These are phyloP conservation scores for Hypoxylon fuscum DNA, from an alignment of 495 filamentous ascomycete genomes.

Conservation along the genomic window DNA sequence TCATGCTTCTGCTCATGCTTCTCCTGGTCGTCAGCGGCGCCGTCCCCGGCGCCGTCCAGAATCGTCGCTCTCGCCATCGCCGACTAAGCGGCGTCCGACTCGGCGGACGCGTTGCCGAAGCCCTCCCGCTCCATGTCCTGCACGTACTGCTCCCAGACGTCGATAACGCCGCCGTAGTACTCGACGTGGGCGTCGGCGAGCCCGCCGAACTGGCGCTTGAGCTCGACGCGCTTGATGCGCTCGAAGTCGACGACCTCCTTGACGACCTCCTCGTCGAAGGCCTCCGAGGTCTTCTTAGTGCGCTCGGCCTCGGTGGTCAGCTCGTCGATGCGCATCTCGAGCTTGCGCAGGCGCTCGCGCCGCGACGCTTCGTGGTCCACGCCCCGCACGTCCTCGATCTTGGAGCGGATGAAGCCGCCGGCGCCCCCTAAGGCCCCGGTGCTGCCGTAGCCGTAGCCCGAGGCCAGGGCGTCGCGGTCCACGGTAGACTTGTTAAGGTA, in stretches of 20 bases:
- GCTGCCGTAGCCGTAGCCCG: constrained; percentile 68
- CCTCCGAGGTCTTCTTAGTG: constrained; percentile 81
- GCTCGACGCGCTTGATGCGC: constrained; percentile 92
- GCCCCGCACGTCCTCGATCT: constrained; percentile 95
- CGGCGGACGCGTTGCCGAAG: constrained; percentile 25
- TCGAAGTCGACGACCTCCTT: constrained; percentile 94
- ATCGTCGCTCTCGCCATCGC: not conserved
- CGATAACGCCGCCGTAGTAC: constrained; percentile 81
- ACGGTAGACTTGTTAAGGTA: constrained; percentile 88
- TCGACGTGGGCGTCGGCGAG: constrained; percentile 86
- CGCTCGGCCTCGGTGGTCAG: constrained; percentile 87
- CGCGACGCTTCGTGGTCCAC: constrained; percentile 95
- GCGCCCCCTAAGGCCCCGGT: constrained; percentile 67
- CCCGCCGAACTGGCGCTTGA: constrained; percentile 83
- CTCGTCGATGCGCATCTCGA: constrained; percentile 91
- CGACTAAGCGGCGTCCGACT: constrained; percentile 4
- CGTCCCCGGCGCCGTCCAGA: too few relatives aligned
- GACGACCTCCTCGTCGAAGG: constrained; percentile 93
- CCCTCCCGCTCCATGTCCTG: constrained; percentile 83
- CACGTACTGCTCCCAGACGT: constrained; percentile 90
- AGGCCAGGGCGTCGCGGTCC: constrained; percentile 88
- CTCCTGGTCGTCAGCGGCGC: not conserved
- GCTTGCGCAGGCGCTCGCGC: constrained; percentile 83
- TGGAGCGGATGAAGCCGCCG: constrained; percentile 89
- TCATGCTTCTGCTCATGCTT: too few relatives aligned